phyloP scores from a whole-genome alignment of 176 grass and related monocot genomes.

The Carex myosuroides region DNA sequence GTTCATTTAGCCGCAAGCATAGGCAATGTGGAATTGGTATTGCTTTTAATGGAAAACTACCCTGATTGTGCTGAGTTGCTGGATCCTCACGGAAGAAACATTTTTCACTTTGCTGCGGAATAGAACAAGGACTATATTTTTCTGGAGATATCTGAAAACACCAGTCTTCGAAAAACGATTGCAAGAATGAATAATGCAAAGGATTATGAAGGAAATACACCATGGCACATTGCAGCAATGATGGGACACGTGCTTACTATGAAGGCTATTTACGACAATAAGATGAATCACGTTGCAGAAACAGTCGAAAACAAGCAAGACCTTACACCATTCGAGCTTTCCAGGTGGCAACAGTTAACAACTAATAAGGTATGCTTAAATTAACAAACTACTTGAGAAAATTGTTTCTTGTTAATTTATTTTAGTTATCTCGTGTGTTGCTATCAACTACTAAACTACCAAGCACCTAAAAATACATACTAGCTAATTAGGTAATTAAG shows the following conservation, averaged over 20 bases:
- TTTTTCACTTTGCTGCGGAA: slow-evolving; percentile 4
- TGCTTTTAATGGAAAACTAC: neutral
- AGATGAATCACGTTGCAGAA: neutral
- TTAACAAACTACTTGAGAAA: neutral
- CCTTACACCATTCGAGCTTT: neutral
- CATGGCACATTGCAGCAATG: neutral
- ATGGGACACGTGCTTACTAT: neutral
- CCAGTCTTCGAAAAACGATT: neutral
- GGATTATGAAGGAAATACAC: neutral
- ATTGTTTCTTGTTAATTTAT: no score
- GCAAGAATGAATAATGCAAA: neutral
- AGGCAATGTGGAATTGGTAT: neutral
- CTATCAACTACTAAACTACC: no score
- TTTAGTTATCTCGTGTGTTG: no score
- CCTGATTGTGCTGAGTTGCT: neutral
- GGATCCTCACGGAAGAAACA: neutral
- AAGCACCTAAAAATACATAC: no score
- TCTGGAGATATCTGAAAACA: neutral
- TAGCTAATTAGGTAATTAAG: no score
- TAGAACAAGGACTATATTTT: neutral
- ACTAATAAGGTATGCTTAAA: neutral
- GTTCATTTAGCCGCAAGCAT: neutral
- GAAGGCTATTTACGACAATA: neutral
- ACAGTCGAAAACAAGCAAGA: neutral
- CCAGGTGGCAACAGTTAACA: neutral